A percentile compares a stretch with the other conserved stretches of the same genome.
Conservation (phyloP, 805 yeast genomes). For the Maudiozyma saulgeensis region DNA sequence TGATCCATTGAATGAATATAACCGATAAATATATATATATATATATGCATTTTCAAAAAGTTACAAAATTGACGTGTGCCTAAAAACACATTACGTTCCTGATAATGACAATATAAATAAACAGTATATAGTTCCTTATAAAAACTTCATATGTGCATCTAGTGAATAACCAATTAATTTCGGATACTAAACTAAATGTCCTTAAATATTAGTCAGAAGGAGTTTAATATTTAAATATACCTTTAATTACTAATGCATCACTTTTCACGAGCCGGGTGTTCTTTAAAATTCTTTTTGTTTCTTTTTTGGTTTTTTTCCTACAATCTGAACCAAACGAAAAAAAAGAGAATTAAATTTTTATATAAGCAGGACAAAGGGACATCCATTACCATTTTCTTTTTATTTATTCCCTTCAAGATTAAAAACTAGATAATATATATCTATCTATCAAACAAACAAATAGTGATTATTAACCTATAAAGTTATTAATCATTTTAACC, state of each 20-base stretch:
- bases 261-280: background rate
- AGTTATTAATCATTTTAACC: background rate
- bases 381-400: background rate
- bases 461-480: background rate
- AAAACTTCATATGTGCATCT: no score
- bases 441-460: background rate
- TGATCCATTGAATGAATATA: background rate
- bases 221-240: no score
- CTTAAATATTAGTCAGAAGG: no score
- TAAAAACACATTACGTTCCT: no score
- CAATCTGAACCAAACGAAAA: background rate
- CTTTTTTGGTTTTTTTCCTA: background rate
- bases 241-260: background rate
- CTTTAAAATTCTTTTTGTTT: background rate
- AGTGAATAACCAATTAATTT: no score
- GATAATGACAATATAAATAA: no score
- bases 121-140: no score
- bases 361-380: background rate
- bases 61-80: no score
- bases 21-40: no score
- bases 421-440: no score
- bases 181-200: no score
- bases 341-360: background rate
- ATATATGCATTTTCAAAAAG: no score
- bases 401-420: background rate